Evolutionary conservation across 1,139 yeast species (phyloP).

Genomic region (Yamadazyma buinensis): DNA sequence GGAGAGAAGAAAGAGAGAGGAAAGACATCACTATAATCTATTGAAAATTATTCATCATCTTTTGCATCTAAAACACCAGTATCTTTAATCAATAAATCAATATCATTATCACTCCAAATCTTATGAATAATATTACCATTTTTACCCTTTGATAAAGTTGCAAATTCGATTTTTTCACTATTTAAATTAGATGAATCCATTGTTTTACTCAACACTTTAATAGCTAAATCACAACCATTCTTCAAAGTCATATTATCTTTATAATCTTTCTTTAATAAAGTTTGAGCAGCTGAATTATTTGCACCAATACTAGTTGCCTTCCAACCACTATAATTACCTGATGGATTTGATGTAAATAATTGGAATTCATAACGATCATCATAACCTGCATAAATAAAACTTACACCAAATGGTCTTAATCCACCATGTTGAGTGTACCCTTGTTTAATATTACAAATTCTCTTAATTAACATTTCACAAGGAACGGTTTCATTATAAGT

Average conservation of each 20-base stretch:
- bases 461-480: slow-evolving; percentile 82
- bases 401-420: slow-evolving; percentile 95
- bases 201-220: slow-evolving; percentile 90
- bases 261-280: slow-evolving; percentile 90
- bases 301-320: slow-evolving; percentile 97
- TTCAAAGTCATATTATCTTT: slow-evolving; percentile 73
- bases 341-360: slow-evolving; percentile 91
- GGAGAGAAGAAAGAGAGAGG: too few species aligned
- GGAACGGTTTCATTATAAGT: slow-evolving; percentile 90
- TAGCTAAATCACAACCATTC: slow-evolving; percentile 83
- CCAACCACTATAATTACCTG: slow-evolving; percentile 98
- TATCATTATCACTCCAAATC: slow-evolving; percentile 77
- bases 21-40: too few species aligned
- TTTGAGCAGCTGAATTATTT: slow-evolving; percentile 93
- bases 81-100: slow-evolving; percentile 68
- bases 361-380: slow-evolving; percentile 91
- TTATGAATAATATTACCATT: slow-evolving; percentile 58
- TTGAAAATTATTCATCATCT: slow-evolving; percentile 22
- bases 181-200: slow-evolving; percentile 86
- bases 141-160: slow-evolving; percentile 58
- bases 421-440: slow-evolving; percentile 99
- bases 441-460: slow-evolving; percentile 90
- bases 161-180: slow-evolving; percentile 85
- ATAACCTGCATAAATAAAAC: slow-evolving; percentile 93
- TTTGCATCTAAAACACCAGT: slow-evolving; percentile 62